Evolutionary conservation across 495 filamentous ascomycete genomes (phyloP), one percentile per base, ranked within the genome.

Genomic region (Apodospora peruviana): DNA sequence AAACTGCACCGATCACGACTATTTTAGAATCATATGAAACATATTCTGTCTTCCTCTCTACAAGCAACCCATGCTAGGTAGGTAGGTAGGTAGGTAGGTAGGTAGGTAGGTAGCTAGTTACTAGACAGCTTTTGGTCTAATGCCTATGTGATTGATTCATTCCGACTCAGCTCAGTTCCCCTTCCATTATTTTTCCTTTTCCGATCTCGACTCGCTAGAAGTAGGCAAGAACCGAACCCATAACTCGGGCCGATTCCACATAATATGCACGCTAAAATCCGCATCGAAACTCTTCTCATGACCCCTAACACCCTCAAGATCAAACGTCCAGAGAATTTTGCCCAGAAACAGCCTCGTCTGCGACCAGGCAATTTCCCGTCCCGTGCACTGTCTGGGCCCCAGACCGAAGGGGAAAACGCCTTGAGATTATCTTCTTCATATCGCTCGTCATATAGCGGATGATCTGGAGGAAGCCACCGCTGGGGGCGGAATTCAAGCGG

Each of bases 241-340:
- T 5, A 57, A 2, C 3, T 53, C 37, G 5, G 58, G 58, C 23
- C 43, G 43, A 29, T 58, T 45, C 51, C 41, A 55, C 48, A 55
- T 53, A n/a, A 43, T 40, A 19, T 48, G 53, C 19, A 40, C 7
- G 16, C 16, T 52, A 23, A 58, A 58, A 17, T 52, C 53, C 32
- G 3, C 11, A 18, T 55, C 51, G 12, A 51, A 44, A 2, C 35
- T 36, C 8, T 16, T 2, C 19, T 53, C 51, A 20, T 55, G 50
- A 7, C 55, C 55, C 22, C 20, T 29, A 14, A 55, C 51, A 10
- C 38, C 40, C 42, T 55, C 55, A n/a, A 57, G 32, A 41, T 57
- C 55, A 39, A 65, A 62, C 10, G 53, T 55, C 61, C 61, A 65
- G 12, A 65, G 53, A 25, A 58, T 23, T 43, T 65, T 62, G 14